Evolutionary conservation across 345 rosid species (phyloP).

Genomic region (Passiflora organensis): DNA sequence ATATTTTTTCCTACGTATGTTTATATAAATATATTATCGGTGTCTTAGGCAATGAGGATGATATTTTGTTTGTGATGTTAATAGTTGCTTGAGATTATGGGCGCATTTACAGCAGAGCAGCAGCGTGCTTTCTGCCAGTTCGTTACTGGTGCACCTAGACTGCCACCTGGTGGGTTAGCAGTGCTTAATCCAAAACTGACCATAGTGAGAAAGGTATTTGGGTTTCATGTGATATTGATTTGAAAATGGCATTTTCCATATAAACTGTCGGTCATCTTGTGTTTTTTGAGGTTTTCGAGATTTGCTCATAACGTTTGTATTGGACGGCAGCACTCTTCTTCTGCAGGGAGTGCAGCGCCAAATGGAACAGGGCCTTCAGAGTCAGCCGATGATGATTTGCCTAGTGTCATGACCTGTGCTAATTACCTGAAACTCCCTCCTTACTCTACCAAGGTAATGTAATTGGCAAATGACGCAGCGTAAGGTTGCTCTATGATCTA

Average conservation of each 20-base stretch:
- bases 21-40: too few relatives aligned
- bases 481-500: background rate
- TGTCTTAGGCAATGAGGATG: background rate
- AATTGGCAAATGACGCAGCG: background rate
- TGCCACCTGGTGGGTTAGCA: slow-evolving; percentile 97
- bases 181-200: slow-evolving; percentile 93
- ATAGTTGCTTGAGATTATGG: slow-evolving; percentile 96
- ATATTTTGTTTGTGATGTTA: slow-evolving; percentile 8
- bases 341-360: slow-evolving; percentile 50
- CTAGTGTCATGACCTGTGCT: slow-evolving; percentile 99
- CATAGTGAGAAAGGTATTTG: slow-evolving; percentile 91
- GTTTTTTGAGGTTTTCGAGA: too few relatives aligned
- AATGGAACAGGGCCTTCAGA: slow-evolving; percentile 70
- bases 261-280: too few relatives aligned
- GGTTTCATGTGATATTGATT: too few relatives aligned
- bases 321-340: slow-evolving; percentile 75
- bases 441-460: slow-evolving; percentile 84
- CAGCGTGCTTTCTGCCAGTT: slow-evolving; percentile 97
- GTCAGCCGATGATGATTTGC: slow-evolving; percentile 90
- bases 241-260: too few relatives aligned
- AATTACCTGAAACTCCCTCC: slow-evolving; percentile 99
- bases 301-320: background rate
- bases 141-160: slow-evolving; percentile 99
- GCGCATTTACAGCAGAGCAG: slow-evolving; percentile 90
- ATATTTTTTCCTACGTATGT: background rate